Conservation (phyloP, 108 stramenopile species). For the Nitzschia sp. region DNA sequence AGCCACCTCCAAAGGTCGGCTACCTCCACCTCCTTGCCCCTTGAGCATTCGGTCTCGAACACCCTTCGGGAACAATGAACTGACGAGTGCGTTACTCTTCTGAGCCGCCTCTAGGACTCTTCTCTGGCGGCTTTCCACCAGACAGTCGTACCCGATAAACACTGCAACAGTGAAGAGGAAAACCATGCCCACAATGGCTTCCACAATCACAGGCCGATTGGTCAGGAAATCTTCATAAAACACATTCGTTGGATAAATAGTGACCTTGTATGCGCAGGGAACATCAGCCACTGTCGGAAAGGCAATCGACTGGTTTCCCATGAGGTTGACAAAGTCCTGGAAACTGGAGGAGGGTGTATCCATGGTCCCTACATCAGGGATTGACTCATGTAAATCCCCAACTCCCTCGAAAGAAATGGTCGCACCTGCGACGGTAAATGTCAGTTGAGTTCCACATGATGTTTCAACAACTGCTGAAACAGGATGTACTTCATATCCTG, state of each 20-base stretch:
- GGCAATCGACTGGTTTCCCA: neutral
- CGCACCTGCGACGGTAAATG: conserved; percentile 4
- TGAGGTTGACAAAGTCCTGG: conserved; percentile 26
- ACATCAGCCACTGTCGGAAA: neutral
- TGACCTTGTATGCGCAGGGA: conserved; percentile 15
- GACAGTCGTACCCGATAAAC: conserved; percentile 31
- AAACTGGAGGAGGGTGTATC: neutral
- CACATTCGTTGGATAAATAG: conserved; percentile 49
- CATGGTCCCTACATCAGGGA: conserved; percentile 9
- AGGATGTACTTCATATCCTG: neutral
- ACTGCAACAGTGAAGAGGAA: conserved; percentile 35
- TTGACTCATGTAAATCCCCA: conserved; percentile 53
- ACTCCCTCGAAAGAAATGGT: conserved; percentile 29
- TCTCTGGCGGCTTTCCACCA: conserved; percentile 26
- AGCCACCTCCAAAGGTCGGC: conserved; percentile 5
- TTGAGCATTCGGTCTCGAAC: conserved; percentile 28
- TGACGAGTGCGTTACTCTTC: conserved; percentile 10
- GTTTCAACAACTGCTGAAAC: conserved; percentile 8
- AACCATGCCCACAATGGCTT: conserved; percentile 37
- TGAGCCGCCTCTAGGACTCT: conserved; percentile 5
- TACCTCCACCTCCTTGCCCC: neutral
- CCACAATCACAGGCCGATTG: conserved; percentile 40
- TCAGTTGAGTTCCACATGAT: conserved; percentile 2
- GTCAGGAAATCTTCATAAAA: conserved; percentile 16
- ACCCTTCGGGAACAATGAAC: conserved; percentile 21